Percentiles rank a stretch among this genome's conserved stretches.
phyloP scores from a whole-genome alignment of 1,139 yeast genomes.

The Scheffersomyces titani region DNA sequence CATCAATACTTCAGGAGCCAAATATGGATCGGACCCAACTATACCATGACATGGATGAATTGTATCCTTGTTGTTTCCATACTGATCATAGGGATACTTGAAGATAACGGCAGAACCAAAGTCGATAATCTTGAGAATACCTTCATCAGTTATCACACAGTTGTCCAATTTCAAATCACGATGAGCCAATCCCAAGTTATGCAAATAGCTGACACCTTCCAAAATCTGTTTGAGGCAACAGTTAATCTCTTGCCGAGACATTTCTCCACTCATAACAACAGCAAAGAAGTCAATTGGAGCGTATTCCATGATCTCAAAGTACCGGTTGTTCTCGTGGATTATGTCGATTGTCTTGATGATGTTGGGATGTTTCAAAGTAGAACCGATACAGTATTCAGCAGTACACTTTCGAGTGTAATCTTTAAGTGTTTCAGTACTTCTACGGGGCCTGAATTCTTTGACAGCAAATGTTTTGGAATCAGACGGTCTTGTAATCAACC shows the following conservation, averaged over 20 bases:
- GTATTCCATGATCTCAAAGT: constrained; percentile 96
- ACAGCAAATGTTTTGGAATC: constrained; percentile 92
- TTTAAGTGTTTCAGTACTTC: constrained; percentile 78
- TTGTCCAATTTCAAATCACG: constrained; percentile 94
- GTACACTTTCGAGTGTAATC: constrained; percentile 96
- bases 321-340: constrained; percentile 80
- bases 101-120: constrained; percentile 96
- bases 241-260: constrained; percentile 81
- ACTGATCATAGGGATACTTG: constrained; percentile 80
- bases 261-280: constrained; percentile 94
- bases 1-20: constrained; percentile 92
- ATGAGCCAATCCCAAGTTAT: constrained; percentile 89
- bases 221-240: constrained; percentile 88
- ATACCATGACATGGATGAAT: constrained; percentile 87
- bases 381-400: constrained; percentile 96
- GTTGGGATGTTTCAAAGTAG: constrained; percentile 91
- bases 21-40: constrained; percentile 96
- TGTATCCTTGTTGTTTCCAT: constrained; percentile 47
- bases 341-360: constrained; percentile 93
- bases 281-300: constrained; percentile 97
- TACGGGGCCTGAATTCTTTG: constrained; percentile 88
- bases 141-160: constrained; percentile 84
- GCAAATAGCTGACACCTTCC: constrained; percentile 82
- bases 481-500: constrained; percentile 75
- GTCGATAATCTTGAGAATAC: constrained; percentile 88